Evolutionary conservation across 139 green algal genomes (phyloP), one percentile per base, ranked within the genome.

Genomic region (Coelastrella sp.): DNA sequence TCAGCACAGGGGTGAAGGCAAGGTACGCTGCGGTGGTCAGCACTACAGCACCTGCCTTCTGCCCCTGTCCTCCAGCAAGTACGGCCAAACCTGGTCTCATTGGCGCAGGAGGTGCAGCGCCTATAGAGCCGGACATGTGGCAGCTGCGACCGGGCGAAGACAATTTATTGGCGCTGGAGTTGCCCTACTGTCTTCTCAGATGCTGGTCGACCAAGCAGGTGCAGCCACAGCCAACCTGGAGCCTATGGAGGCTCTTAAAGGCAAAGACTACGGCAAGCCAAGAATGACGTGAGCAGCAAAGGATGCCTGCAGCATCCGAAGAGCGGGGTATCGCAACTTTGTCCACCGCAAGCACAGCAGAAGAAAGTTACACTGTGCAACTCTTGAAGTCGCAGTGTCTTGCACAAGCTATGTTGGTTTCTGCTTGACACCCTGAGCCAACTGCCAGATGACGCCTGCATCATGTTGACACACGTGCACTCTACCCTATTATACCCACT

Each of bases 211-310:
- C 10, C 74, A n/a, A 3, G 74, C 8, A n/a, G 59, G 4, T 17
- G 77, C 71, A 54, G 74, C 82, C 7, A 20, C 85, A 5, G 65
- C 91, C 7, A 91, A 83, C 16, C 90, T 88, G 17, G 93, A 96
- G 79, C 93, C 93, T 4, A 97, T 97, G 95, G 90, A 94, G 7
- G 90, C 88, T 47, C 78, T 97, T 22, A 95, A 95, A 91, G 95
- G 94, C 66, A 99, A 99, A 88, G 97, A 99, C 87, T 99, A 99
- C 90, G 97, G 97, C 65, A 99, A 99, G 92, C 80, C 93, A 4
- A 92, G 95, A 14, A 96, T 96, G 91, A 93, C 22, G 88, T 94
- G 65, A 82, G 88, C 65, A 84, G 22, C 59, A 83, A 61, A 65
- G 5, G 11, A 16, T 14, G 17, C n/a, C 14, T 57, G 6, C 17